phyloP scores from a whole-genome alignment of 1,139 yeast species.

The Yamadazyma atmosphaerica region DNA sequence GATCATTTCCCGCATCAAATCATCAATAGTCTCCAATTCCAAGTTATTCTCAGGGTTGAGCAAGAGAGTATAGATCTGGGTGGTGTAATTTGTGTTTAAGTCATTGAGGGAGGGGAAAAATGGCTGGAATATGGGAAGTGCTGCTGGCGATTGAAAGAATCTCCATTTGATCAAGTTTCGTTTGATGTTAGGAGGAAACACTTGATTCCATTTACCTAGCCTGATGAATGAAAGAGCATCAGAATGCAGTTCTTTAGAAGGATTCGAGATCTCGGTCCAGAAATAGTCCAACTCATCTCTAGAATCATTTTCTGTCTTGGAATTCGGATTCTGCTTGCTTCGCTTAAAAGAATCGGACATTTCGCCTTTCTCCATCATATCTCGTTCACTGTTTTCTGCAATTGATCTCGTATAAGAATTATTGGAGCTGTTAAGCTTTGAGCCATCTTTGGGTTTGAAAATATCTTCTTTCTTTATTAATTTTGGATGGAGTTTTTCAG shows the following conservation, averaged over 20 bases:
- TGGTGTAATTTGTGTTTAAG: constrained; percentile 61
- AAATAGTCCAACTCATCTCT: constrained; percentile 27
- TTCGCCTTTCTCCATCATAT: constrained; percentile 7
- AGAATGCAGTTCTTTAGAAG: constrained; percentile 57
- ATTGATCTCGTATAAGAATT: constrained; percentile 5
- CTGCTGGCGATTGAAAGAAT: constrained; percentile 90
- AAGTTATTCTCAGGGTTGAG: constrained; percentile 54
- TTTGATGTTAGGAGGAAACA: constrained; percentile 69
- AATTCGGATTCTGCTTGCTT: constrained; percentile 4
- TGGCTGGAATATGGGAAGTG: constrained; percentile 78
- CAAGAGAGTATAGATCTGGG: constrained; percentile 64
- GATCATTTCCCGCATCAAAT: constrained; percentile 83
- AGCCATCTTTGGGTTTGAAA: constrained; percentile 13
- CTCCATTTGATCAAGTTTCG: constrained; percentile 84
- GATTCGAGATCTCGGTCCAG: constrained; percentile 72
- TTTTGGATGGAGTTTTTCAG: constrained; percentile 8
- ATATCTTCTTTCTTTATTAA: constrained; percentile 14
- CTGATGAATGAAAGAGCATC: constrained; percentile 43
- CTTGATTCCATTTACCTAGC: constrained; percentile 77
- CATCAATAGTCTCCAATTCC: constrained; percentile 55
- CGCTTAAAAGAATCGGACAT: constrained; percentile 10
- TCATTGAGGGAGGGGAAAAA: constrained; percentile 72
- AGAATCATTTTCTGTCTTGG: constrained; percentile 8
- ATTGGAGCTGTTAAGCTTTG: constrained; percentile 4
- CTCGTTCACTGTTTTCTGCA: constrained; percentile 6